Percentiles rank a stretch among this genome's conserved stretches.
Conservation (phyloP, 495 filamentous ascomycete genomes). For the Cercophora sp. region DNA sequence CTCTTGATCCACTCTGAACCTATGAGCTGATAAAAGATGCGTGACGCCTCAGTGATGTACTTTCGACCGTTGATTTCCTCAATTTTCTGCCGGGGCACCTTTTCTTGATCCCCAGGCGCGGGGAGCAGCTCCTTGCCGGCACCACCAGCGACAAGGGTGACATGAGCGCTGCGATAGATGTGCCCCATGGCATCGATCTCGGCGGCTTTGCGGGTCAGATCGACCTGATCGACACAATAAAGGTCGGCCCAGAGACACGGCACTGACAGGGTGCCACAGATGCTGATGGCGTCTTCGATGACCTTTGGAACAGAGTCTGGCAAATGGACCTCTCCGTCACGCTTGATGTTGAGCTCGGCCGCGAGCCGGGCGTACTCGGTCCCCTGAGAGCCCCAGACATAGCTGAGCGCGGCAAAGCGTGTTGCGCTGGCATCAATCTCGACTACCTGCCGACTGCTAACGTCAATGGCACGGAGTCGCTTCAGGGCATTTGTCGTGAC, state of each 20-base stretch:
- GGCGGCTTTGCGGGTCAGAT: background rate
- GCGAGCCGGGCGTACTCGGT: background rate
- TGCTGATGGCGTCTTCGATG: background rate
- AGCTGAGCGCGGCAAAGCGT: background rate
- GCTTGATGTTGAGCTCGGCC: background rate
- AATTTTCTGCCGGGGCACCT: background rate
- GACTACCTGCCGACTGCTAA: background rate
- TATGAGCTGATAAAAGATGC: background rate
- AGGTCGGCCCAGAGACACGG: constrained; percentile 2
- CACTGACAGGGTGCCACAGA: background rate
- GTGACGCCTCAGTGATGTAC: background rate
- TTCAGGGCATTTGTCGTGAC: background rate
- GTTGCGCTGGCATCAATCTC: background rate
- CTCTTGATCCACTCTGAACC: background rate
- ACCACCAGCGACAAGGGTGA: background rate
- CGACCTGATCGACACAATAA: background rate
- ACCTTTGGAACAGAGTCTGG: background rate
- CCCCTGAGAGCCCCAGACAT: background rate
- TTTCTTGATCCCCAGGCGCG: background rate
- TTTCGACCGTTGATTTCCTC: background rate
- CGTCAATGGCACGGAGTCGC: background rate
- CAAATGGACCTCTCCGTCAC: background rate
- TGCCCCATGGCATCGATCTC: background rate
- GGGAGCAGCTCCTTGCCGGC: background rate
- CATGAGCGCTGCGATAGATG: background rate